These are phyloP conservation scores for Pyrenochaeta sp. DNA, from an alignment of 2,329 filamentous ascomycete genomes.

Conservation along the genomic window DNA sequence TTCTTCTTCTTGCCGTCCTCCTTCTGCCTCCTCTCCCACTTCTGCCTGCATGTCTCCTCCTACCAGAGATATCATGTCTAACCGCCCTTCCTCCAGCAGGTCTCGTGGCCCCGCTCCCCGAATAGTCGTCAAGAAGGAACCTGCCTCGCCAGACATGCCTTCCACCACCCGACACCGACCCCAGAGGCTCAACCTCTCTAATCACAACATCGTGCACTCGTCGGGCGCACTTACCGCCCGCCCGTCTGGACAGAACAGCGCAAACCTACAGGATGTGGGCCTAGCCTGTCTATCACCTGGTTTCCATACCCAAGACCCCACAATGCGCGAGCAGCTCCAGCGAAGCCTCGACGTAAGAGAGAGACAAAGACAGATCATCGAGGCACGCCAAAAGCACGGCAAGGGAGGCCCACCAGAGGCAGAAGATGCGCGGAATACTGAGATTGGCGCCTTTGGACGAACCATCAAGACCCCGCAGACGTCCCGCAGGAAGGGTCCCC, in stretches of 20 bases:
- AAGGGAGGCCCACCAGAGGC: slow-evolving; percentile 57
- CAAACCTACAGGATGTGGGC: slow-evolving; percentile 88
- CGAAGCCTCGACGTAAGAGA: slow-evolving; percentile 92
- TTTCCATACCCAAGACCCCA: slow-evolving; percentile 95
- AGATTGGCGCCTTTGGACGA: slow-evolving; percentile 54
- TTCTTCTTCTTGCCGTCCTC: slow-evolving; percentile 23
- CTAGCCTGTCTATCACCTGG: slow-evolving; percentile 94
- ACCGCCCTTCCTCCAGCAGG: slow-evolving; percentile 56
- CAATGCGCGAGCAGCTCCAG: slow-evolving; percentile 94
- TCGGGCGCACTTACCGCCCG: slow-evolving; percentile 66
- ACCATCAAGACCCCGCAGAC: slow-evolving; percentile 74
- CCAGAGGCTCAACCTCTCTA: slow-evolving; percentile 78
- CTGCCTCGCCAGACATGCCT: slow-evolving; percentile 80
- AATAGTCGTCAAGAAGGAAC: slow-evolving; percentile 97
- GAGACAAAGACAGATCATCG: slow-evolving; percentile 93
- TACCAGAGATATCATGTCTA: slow-evolving; percentile 34
- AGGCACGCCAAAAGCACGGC: slow-evolving; percentile 83
- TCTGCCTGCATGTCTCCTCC: slow-evolving; percentile 39
- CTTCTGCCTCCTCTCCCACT: slow-evolving; percentile 20
- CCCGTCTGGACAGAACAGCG: slow-evolving; percentile 74
- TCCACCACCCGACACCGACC: slow-evolving; percentile 78
- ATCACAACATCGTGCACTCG: slow-evolving; percentile 53
- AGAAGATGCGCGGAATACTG: slow-evolving; percentile 42
- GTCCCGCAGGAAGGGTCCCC: slow-evolving; percentile 76
- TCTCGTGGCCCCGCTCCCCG: slow-evolving; percentile 70